A percentile compares a stretch with the other conserved stretches of the same genome.
Evolutionary conservation across 2,329 filamentous ascomycete genomes (phyloP).

Genomic region (Camillea tinctor): DNA sequence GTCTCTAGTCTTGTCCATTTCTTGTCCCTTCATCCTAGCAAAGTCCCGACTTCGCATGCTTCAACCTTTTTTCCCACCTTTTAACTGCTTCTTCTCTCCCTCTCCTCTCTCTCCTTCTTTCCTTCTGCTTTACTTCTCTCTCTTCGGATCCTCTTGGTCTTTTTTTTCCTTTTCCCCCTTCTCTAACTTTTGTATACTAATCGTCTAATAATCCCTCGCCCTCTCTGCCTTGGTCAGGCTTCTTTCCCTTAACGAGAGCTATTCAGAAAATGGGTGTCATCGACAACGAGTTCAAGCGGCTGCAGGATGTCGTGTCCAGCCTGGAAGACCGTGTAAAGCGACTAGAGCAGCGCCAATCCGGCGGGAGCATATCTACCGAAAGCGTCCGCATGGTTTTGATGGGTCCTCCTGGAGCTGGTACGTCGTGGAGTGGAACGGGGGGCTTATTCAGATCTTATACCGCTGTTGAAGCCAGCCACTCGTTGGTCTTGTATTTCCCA

Average conservation of each 20-base stretch:
- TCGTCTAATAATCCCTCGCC: conserved; percentile 12
- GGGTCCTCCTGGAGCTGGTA: conserved; percentile 95
- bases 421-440: conserved; percentile 40
- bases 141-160: conserved; percentile 7
- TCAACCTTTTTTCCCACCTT: conserved; percentile 8
- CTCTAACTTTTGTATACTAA: conserved; percentile 17
- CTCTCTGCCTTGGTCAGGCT: conserved; percentile 26
- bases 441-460: not conserved
- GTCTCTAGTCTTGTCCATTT: not conserved
- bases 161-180: conserved; percentile 18
- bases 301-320: conserved; percentile 79
- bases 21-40: not conserved
- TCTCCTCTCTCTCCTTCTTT: conserved; percentile 21
- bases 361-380: conserved; percentile 54
- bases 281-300: conserved; percentile 78
- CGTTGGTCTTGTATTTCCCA: not conserved
- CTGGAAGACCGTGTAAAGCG: conserved; percentile 85
- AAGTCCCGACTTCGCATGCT: conserved; percentile 24
- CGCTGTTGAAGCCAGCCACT: too few species aligned
- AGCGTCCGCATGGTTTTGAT: conserved; percentile 96
- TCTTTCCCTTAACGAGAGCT: conserved; percentile 19
- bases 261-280: conserved; percentile 79
- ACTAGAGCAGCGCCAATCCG: conserved; percentile 72
- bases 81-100: conserved; percentile 11
- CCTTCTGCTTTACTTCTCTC: conserved; percentile 2